Percentiles rank a stretch among this genome's conserved stretches.
These are phyloP conservation scores for Magnusiomyces sp. DNA, from an alignment of 1,139 yeast genomes.

Conservation along the genomic window DNA sequence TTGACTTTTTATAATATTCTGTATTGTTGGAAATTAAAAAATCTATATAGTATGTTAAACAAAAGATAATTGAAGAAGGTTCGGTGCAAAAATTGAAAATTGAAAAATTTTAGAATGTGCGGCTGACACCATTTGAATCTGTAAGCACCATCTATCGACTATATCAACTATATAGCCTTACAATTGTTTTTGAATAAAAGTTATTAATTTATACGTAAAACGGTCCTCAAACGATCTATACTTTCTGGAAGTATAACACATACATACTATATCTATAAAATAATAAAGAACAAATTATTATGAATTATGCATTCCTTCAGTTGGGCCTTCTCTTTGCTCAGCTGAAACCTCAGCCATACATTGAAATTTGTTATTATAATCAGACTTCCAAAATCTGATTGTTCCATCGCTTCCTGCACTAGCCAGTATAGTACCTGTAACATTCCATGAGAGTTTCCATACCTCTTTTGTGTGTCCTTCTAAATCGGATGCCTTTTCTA, in stretches of 20 bases:
- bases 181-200: too few species aligned
- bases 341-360: constrained; percentile 86
- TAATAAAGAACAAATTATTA: too few species aligned
- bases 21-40: neutral
- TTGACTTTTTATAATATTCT: neutral
- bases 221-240: too few species aligned
- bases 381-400: constrained; percentile 84
- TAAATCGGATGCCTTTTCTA: constrained; percentile 48
- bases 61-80: neutral
- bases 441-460: constrained; percentile 93
- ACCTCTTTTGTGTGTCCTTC: constrained; percentile 84
- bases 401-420: constrained; percentile 96
- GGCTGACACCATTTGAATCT: too few species aligned
- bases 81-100: too few species aligned
- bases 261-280: too few species aligned
- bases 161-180: too few species aligned
- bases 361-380: constrained; percentile 78
- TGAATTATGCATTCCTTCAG: too few species aligned
- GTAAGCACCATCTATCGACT: too few species aligned
- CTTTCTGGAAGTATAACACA: too few species aligned
- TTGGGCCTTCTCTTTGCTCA: constrained; percentile 30
- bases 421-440: constrained; percentile 79
- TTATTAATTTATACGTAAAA: too few species aligned
- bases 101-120: too few species aligned
- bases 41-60: neutral